Evolutionary conservation across 2,329 filamentous ascomycete species (phyloP).

Genomic region (Cladorrhinum sp.): DNA sequence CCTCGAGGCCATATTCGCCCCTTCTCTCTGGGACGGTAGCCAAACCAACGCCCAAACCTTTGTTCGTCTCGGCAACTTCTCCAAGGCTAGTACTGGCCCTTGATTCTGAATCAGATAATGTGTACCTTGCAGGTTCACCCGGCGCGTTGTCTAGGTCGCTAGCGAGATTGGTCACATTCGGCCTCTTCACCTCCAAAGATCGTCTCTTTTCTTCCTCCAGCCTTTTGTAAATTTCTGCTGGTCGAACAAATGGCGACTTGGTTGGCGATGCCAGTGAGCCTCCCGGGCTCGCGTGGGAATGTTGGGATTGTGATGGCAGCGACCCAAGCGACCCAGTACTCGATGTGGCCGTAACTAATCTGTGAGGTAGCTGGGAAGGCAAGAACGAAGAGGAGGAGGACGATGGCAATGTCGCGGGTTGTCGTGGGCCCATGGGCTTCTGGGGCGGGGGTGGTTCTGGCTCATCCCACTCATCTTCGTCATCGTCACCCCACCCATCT

Average conservation of each 20-base stretch:
- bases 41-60: constrained; percentile 38
- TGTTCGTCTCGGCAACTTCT: constrained; percentile 35
- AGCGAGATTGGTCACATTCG: constrained; percentile 52
- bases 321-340: not conserved
- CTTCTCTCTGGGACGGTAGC: constrained; percentile 57
- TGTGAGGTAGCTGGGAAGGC: not conserved
- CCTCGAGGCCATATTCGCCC: constrained; percentile 57
- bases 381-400: not conserved
- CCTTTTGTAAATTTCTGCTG: constrained; percentile 74
- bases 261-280: not conserved
- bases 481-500: constrained; percentile 87
- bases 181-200: constrained; percentile 56
- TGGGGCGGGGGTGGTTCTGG: constrained; percentile 17
- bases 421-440: constrained; percentile 25
- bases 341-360: not conserved
- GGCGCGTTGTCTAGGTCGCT: constrained; percentile 20
- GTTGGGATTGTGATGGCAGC: constrained; percentile 5
- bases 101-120: not conserved
- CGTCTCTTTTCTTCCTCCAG: constrained; percentile 62
- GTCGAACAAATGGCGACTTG: constrained; percentile 56
- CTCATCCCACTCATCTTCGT: constrained; percentile 60
- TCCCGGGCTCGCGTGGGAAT: not conserved
- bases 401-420: constrained; percentile 13
- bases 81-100: constrained; percentile 29
- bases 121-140: not conserved